phyloP scores from a whole-genome alignment of 192 early-diverging fungal genomes.

The Gonapodya prolifera region DNA sequence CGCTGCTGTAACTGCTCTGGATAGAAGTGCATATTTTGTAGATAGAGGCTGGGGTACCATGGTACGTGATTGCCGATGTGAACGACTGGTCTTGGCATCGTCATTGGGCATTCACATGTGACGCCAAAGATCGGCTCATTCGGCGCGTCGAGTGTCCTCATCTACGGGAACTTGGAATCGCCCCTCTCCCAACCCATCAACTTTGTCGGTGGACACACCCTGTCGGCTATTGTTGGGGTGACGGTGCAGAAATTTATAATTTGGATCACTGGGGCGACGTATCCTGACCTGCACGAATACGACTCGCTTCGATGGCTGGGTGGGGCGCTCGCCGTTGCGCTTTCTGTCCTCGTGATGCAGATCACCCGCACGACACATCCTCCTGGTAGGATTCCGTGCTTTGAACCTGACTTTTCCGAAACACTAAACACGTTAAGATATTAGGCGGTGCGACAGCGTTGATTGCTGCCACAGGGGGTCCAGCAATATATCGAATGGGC shows the following conservation, averaged over 20 bases:
- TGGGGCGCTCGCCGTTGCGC: conserved; percentile 30
- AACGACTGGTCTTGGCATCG: neutral
- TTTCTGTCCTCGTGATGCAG: conserved; percentile 35
- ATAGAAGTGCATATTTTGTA: neutral
- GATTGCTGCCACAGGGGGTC: conserved; percentile 26
- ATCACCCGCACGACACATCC: conserved; percentile 37
- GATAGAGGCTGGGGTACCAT: neutral
- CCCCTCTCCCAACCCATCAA: conserved; percentile 49
- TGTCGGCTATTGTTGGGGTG: neutral
- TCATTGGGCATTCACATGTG: neutral
- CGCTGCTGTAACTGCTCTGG: conserved; percentile 15
- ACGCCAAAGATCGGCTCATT: conserved; percentile 14
- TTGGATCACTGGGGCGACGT: neutral
- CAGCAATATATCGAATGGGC: conserved; percentile 21
- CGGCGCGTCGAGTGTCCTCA: conserved; percentile 45
- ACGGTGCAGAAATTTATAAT: neutral
- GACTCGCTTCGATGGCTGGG: conserved; percentile 30
- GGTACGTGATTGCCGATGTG: neutral
- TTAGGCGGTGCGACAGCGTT: conserved; percentile 30
- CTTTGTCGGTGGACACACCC: neutral
- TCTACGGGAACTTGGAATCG: conserved; percentile 45
- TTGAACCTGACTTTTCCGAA: neutral
- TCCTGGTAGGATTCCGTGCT: conserved; percentile 15
- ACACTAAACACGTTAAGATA: neutral
- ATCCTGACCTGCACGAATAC: conserved; percentile 7